Base-by-base conservation (phyloP, 306 rosid species). In the Lupinus albus region DNA sequence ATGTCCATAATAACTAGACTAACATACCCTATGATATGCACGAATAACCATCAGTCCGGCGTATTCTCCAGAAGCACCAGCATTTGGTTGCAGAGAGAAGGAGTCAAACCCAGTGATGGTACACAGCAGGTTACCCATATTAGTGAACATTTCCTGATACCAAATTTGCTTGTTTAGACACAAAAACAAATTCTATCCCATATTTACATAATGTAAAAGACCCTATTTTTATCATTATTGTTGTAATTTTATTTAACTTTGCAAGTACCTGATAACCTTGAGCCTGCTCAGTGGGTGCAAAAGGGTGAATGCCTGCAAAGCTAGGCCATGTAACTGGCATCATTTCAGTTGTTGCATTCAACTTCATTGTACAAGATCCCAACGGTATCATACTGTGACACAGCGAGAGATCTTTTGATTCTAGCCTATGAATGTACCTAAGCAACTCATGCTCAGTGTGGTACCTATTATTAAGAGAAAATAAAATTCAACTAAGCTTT, bases 31-130 rank as follows among this genome's bases (percentile, higher is more conserved):
- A 81, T 94, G 99, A 83, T 94, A 94, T 16, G 99, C 99, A 6
- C 96, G 97, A 65, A 94, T 94, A 82, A 94, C 99, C 99, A 94
- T 94, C 58, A 94, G 92, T 75, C 99, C 99, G 55, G 99, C 99
- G 80, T 94, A 94, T 76, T 94, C 99, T 81, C 99, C 97, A 47
- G 99, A 80, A 72, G 99, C 99, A 69, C 99, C 99, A n/a, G 99
- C 99, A 81, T 94, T 94, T 28, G 99, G 99, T 87, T 94, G 99
- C 88, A 94, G 76, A 25, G 99, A 94, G 84, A 94, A 94, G 25
- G 99, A 94, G 74, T 94, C 99, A 78, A 94, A 94, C 45, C 99
- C 99, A 51, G 97, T 94, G 62, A 94, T 86, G 52, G 87, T 45
- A 64, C 97, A 91, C 76, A 94, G 73, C 36, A 94, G 56, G 0